These are phyloP conservation scores for Epichloe uncinata DNA, from an alignment of 2,329 filamentous ascomycete genomes.

Conservation along the genomic window DNA sequence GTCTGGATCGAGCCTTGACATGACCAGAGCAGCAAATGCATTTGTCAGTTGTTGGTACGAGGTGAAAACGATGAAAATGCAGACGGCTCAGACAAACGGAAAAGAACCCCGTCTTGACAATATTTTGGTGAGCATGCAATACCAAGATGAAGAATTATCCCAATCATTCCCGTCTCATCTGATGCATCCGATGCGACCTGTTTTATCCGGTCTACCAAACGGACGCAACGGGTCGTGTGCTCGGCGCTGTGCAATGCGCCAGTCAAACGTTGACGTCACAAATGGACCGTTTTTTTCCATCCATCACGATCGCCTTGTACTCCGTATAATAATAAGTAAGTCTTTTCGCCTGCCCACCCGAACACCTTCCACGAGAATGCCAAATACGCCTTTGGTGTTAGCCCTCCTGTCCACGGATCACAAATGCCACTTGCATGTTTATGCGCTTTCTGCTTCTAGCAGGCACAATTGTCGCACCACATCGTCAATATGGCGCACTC, in stretches of 20 bases:
- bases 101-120: too few species aligned
- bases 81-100: too few species aligned
- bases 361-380: neutral
- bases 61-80: too few species aligned
- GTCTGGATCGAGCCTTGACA: too few species aligned
- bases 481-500: constrained; percentile 2
- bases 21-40: too few species aligned
- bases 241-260: neutral
- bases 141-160: too few species aligned
- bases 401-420: neutral
- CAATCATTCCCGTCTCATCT: too few species aligned
- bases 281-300: neutral
- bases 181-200: neutral
- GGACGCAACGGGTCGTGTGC: neutral
- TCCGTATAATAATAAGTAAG: neutral
- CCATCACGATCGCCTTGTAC: neutral
- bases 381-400: neutral
- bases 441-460: neutral
- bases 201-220: too few species aligned
- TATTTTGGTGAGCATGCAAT: too few species aligned
- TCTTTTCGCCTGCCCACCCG: neutral
- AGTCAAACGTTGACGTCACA: constrained; percentile 3
- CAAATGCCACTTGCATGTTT: neutral
- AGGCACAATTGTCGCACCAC: neutral
- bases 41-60: too few species aligned